Conservation (phyloP, 495 filamentous ascomycete genomes). For the Tuber brumale region DNA sequence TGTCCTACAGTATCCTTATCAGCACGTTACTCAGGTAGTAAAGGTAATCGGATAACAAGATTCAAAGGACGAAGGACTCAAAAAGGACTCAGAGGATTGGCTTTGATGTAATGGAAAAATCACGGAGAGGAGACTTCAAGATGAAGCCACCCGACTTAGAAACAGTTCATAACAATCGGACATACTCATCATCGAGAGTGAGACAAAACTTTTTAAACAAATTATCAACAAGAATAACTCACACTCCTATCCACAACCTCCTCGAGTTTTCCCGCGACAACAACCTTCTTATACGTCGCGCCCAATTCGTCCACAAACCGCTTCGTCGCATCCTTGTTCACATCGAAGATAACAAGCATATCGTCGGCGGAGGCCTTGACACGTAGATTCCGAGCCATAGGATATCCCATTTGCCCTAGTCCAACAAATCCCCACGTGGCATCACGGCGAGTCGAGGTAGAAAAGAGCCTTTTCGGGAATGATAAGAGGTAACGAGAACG, state of each 20-base stretch:
- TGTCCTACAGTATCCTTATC: constrained; percentile 50
- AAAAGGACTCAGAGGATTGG: constrained; percentile 59
- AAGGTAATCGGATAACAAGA: neutral
- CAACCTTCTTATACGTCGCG: constrained; percentile 45
- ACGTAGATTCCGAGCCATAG: constrained; percentile 83
- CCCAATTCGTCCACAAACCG: constrained; percentile 56
- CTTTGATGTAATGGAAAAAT: constrained; percentile 51
- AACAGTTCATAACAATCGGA: constrained; percentile 31
- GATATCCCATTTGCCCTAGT: constrained; percentile 79
- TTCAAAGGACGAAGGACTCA: neutral
- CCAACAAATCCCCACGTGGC: constrained; percentile 64
- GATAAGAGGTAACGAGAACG: constrained; percentile 1
- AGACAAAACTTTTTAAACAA: constrained; percentile 10
- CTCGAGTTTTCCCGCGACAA: constrained; percentile 53
- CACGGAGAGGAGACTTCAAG: constrained; percentile 48
- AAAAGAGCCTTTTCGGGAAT: constrained; percentile 18
- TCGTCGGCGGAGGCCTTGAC: constrained; percentile 65
- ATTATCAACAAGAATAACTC: constrained; percentile 44
- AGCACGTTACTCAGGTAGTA: neutral
- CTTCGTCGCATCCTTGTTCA: constrained; percentile 57
- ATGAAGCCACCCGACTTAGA: constrained; percentile 48
- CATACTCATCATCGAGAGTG: constrained; percentile 49
- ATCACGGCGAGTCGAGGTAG: constrained; percentile 11
- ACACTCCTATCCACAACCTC: constrained; percentile 69
- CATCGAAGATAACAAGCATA: constrained; percentile 64